Evolutionary conservation across 192 early-diverging fungal genomes (phyloP).

Genomic region (Entomortierella lignicola): DNA sequence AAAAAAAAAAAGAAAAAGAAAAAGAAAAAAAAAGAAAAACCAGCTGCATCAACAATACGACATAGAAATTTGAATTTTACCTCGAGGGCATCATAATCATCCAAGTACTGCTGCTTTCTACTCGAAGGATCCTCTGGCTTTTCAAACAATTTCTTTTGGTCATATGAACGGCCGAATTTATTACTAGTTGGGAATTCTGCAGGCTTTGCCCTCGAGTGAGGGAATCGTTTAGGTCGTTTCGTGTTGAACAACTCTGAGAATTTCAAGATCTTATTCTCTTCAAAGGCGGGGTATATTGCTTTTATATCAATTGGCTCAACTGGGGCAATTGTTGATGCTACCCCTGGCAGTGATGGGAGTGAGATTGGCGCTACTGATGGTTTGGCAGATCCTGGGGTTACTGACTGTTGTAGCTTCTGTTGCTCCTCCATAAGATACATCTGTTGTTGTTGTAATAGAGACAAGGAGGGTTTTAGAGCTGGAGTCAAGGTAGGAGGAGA

Average conservation of each 20-base stretch:
- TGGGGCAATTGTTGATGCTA: conserved; percentile 1
- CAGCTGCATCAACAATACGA: neutral
- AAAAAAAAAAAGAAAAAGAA: no score
- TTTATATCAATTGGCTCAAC: conserved; percentile 55
- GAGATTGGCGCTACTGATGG: neutral
- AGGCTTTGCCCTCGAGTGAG: conserved; percentile 47
- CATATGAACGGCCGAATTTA: conserved; percentile 17
- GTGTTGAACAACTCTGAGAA: conserved; percentile 74
- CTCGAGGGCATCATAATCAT: conserved; percentile 27
- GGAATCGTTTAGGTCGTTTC: conserved; percentile 54
- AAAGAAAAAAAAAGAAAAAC: neutral
- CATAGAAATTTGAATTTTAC: neutral
- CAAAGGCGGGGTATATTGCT: conserved; percentile 71
- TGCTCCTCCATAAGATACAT: conserved; percentile 35
- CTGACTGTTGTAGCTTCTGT: conserved; percentile 11
- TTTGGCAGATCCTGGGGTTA: conserved; percentile 3
- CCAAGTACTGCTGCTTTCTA: conserved; percentile 6
- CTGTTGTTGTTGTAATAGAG: conserved; percentile 25
- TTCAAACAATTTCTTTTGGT: conserved; percentile 30
- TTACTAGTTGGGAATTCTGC: conserved; percentile 31
- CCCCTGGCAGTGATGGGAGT: neutral
- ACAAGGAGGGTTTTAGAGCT: conserved; percentile 1
- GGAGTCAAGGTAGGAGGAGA: neutral
- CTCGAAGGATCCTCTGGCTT: conserved; percentile 28
- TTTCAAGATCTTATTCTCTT: conserved; percentile 66